These are phyloP conservation scores for Coniochaeta sp. DNA, from an alignment of 2,329 filamentous ascomycete genomes.

Conservation along the genomic window DNA sequence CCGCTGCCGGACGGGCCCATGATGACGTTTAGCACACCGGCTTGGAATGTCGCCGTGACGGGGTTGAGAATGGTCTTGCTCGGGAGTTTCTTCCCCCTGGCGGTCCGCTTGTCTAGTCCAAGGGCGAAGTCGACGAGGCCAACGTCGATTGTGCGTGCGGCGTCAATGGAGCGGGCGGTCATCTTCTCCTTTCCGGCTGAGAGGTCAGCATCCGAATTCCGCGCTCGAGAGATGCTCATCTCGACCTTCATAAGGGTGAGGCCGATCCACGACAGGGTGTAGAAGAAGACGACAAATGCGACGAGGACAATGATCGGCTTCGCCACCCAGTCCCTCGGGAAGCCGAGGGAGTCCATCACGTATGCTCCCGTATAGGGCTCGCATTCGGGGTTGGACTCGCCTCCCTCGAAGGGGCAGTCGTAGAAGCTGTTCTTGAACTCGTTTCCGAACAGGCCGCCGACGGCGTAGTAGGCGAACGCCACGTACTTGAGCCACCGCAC, in stretches of 20 bases:
- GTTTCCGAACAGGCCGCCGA: conserved; percentile 64
- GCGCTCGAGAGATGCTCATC: conserved; percentile 61
- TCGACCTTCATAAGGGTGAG: conserved; percentile 59
- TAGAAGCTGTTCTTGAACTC: conserved; percentile 69
- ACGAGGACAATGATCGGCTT: conserved; percentile 58
- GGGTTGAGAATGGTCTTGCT: conserved; percentile 59
- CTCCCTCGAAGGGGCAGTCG: conserved; percentile 58
- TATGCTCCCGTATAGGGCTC: conserved; percentile 62
- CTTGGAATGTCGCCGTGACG: conserved; percentile 58
- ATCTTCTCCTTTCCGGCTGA: conserved; percentile 68
- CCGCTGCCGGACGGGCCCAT: conserved; percentile 76
- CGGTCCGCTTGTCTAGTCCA: conserved; percentile 53
- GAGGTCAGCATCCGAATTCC: conserved; percentile 50
- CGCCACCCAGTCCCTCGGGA: conserved; percentile 60
- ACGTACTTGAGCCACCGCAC: conserved; percentile 72
- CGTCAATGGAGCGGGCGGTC: conserved; percentile 40
- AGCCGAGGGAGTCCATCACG: conserved; percentile 61
- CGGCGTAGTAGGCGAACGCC: conserved; percentile 62
- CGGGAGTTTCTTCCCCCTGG: conserved; percentile 42
- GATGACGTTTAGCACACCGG: conserved; percentile 66
- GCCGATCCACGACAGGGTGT: conserved; percentile 51
- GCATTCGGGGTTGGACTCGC: conserved; percentile 58
- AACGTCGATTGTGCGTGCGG: conserved; percentile 57
- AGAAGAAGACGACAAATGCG: conserved; percentile 58
- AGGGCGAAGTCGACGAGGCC: conserved; percentile 58